Base-by-base conservation (phyloP, 2,329 filamentous ascomycete genomes). In the Aspergillus brasiliensis region DNA sequence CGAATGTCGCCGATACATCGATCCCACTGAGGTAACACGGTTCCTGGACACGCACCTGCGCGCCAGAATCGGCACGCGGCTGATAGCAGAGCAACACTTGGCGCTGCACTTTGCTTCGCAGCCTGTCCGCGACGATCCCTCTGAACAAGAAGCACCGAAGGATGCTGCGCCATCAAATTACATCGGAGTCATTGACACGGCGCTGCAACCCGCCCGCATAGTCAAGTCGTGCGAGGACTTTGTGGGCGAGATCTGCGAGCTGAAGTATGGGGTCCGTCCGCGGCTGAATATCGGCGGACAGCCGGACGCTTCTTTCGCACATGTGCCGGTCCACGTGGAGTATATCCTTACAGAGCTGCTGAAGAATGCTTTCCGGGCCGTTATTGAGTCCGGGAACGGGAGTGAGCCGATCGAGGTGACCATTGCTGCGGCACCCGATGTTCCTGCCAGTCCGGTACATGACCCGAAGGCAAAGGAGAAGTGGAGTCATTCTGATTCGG, bases 1-100 rank as follows among this genome's bases (percentile, higher is more conserved):
- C 46, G 95, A 99, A 76, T 97, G 92, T 61, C 85, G 92, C 57
- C 91, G 92, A 68, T 99, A 98, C 77, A 95, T 98, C 68, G 88
- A 84, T 21, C 85, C 92, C 0, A 77, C 79, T 17, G 90, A 97
- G 60, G 93, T 97, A n/a, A 97, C 93, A 0, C 83, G 84, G 17
- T 99, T 98, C 71, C 83, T 99, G 34, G 94, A 99, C 75, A 91
- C 95, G 72, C 95, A 99, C 78, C 83, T 99, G 48, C 90, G 94
- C 51, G 93, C 95, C 4, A 86, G 95, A 59, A 99, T 99, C 67
- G 95, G 95, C 65, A 99, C 95, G 2, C 85, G 95, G 15, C 82
- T 99, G 65, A 92, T 99, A 57, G 95, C 93, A 4, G 95, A 99
- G 79, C 95, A 99, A 78, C 95, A 99, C 77, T 91, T 99, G 65